Percentiles rank a stretch among this genome's conserved stretches.
phyloP scores from a whole-genome alignment of 2,329 filamentous ascomycete genomes.

The Colletotrichum tropicale region DNA sequence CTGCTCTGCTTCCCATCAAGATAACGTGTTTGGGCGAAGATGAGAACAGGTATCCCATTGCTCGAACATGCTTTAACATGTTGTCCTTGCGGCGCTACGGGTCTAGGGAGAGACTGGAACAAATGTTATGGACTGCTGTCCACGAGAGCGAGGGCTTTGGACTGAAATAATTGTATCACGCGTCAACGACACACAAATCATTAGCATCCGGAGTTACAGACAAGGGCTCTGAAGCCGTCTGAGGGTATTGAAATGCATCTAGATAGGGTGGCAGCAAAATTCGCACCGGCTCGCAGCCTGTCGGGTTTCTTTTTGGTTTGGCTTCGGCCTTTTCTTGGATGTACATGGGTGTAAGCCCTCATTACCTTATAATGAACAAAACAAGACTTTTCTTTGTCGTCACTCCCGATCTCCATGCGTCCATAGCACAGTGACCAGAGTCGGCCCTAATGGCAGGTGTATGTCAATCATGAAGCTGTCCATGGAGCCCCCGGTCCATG shows the following conservation, averaged over 20 bases:
- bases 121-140: conserved; percentile 84
- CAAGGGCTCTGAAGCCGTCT: neutral
- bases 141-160: conserved; percentile 91
- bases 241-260: neutral
- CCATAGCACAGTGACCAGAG: neutral
- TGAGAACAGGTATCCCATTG: conserved; percentile 77
- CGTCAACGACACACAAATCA: conserved; percentile 1
- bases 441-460: neutral
- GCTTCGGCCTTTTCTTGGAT: neutral
- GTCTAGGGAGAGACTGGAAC: conserved; percentile 69
- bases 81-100: conserved; percentile 77
- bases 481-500: neutral
- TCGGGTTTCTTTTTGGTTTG: conserved; percentile 1
- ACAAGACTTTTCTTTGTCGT: neutral
- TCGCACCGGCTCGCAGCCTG: neutral
- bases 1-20: conserved; percentile 78
- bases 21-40: conserved; percentile 79
- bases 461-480: neutral
- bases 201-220: conserved; percentile 9
- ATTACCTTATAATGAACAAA: conserved; percentile 1
- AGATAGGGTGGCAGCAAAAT: neutral
- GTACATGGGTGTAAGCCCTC: neutral
- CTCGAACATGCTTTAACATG: conserved; percentile 90
- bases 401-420: neutral
- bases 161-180: conserved; percentile 63